These are phyloP conservation scores for Lizonia empirigonia DNA, from an alignment of 2,329 filamentous ascomycete genomes.

Conservation along the genomic window DNA sequence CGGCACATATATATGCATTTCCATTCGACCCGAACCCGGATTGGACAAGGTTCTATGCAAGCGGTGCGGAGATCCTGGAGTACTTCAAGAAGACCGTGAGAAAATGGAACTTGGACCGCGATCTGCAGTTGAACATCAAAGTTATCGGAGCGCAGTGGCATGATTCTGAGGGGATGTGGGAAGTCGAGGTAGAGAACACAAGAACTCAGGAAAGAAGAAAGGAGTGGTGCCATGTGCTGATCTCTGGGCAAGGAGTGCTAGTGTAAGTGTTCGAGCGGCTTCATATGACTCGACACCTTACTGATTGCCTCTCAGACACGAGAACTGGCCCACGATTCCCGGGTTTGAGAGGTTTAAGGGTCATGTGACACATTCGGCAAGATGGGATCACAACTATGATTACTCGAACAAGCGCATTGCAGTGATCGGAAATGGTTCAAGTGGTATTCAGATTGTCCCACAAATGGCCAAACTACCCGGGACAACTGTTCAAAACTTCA, in stretches of 20 bases:
- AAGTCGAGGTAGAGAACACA: constrained; percentile 38
- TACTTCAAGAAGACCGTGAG: constrained; percentile 48
- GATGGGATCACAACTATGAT: constrained; percentile 55
- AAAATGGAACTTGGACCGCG: constrained; percentile 47
- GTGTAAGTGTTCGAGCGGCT: constrained; percentile 18
- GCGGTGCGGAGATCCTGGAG: constrained; percentile 47
- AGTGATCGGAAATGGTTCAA: constrained; percentile 30
- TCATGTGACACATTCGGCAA: constrained; percentile 59
- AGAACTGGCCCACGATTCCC: constrained; percentile 53
- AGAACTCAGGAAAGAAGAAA: constrained; percentile 12
- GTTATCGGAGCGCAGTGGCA: constrained; percentile 47
- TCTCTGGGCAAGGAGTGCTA: constrained; percentile 31
- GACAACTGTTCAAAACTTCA: constrained; percentile 28
- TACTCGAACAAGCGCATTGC: constrained; percentile 26
- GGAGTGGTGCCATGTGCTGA: constrained; percentile 25
- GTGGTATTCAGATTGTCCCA: constrained; percentile 29
- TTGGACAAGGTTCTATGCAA: constrained; percentile 49
- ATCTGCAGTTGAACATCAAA: constrained; percentile 40
- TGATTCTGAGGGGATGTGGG: constrained; percentile 45
- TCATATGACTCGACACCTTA: constrained; percentile 13
- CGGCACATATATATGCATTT: constrained; percentile 39
- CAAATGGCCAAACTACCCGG: constrained; percentile 27
- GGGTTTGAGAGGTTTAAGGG: constrained; percentile 56
- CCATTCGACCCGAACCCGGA: constrained; percentile 51
- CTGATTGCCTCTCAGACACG: constrained; percentile 9